Evolutionary conservation across 2,329 filamentous ascomycete species (phyloP).

Genomic region (Lomentospora prolificans): DNA sequence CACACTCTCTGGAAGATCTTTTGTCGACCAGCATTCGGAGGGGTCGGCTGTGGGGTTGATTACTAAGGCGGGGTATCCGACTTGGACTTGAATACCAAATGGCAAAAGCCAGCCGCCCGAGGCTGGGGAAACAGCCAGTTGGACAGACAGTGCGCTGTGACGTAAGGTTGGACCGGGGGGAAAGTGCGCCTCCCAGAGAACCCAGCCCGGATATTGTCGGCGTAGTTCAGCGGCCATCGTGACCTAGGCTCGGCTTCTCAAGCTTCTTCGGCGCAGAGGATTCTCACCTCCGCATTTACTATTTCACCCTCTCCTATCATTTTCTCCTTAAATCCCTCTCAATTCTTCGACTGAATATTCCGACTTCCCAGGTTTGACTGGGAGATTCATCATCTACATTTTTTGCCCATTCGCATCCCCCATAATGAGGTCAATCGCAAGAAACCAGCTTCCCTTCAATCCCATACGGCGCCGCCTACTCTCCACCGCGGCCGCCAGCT

Average conservation of each 20-base stretch:
- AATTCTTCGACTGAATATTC: background rate
- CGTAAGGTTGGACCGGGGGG: too few relatives aligned
- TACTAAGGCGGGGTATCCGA: conserved; percentile 7
- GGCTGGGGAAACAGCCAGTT: background rate
- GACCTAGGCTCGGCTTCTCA: background rate
- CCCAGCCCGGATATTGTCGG: conserved; percentile 9
- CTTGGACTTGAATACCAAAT: too few relatives aligned
- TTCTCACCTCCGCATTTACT: background rate
- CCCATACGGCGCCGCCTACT: conserved; percentile 31
- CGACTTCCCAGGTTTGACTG: too few relatives aligned
- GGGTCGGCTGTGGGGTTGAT: background rate
- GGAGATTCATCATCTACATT: too few relatives aligned
- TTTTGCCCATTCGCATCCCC: background rate
- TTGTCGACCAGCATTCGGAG: too few relatives aligned
- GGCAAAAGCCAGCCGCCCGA: too few relatives aligned
- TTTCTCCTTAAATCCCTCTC: background rate
- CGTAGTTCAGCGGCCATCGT: background rate
- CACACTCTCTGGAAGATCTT: too few relatives aligned
- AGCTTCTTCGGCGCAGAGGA: background rate
- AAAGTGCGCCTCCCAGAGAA: too few relatives aligned
- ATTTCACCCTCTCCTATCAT: background rate
- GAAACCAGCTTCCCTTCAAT: conserved; percentile 32
- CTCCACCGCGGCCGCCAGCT: conserved; percentile 21
- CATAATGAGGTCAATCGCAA: conserved; percentile 44
- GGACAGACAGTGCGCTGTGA: background rate